These are phyloP conservation scores for Gossypium laxum DNA, from an alignment of 441 rosid genomes.

Conservation along the genomic window DNA sequence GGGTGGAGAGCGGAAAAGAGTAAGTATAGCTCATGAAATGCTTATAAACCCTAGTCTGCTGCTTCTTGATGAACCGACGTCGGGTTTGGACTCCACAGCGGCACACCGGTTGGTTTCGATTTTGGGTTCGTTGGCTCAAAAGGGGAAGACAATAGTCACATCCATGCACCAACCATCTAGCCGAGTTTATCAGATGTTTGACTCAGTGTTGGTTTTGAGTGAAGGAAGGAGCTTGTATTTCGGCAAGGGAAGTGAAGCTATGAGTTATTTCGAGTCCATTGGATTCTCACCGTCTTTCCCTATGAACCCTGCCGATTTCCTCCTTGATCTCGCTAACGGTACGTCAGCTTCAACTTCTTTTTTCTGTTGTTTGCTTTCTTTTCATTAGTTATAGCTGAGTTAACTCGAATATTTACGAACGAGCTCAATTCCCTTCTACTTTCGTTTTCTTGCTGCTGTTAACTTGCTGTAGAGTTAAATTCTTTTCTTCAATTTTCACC, in stretches of 20 bases:
- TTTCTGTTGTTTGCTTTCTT: constrained; percentile 9
- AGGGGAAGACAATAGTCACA: constrained; percentile 63
- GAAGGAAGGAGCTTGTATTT: constrained; percentile 71
- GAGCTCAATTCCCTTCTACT: background rate
- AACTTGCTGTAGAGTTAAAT: background rate
- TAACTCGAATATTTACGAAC: constrained; percentile 13
- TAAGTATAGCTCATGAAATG: constrained; percentile 82
- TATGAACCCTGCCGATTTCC: constrained; percentile 1
- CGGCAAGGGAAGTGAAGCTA: constrained; percentile 37
- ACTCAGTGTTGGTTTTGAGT: constrained; percentile 57
- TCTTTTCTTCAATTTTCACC: background rate
- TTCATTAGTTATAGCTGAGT: constrained; percentile 1
- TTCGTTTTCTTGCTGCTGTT: background rate
- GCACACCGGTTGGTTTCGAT: constrained; percentile 59
- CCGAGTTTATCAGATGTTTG: constrained; percentile 73
- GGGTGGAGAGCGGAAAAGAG: constrained; percentile 83
- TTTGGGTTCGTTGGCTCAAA: constrained; percentile 42
- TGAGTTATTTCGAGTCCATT: background rate
- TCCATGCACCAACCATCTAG: constrained; percentile 94
- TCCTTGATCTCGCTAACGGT: constrained; percentile 2
- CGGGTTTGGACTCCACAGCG: constrained; percentile 83
- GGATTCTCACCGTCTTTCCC: background rate
- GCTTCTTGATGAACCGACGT: constrained; percentile 80
- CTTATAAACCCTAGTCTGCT: constrained; percentile 70
- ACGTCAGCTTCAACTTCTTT: background rate